Evolutionary conservation across 1,284 basidiomycete genomes (phyloP).

Genomic region (Hymenochaete sp.): DNA sequence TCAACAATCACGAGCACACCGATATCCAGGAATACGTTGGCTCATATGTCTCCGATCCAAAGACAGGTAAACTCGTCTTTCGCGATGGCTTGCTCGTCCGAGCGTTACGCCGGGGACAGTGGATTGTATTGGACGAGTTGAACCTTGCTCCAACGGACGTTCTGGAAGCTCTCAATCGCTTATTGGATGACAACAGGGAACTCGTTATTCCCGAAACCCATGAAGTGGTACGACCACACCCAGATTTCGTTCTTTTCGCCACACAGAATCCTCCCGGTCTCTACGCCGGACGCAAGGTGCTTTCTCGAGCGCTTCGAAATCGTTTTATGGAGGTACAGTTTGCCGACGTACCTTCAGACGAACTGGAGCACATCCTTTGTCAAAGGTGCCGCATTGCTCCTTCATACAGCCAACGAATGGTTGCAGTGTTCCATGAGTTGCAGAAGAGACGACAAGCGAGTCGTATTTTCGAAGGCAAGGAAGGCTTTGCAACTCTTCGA

Average conservation of each 20-base stretch:
- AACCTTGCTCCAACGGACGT: constrained; percentile 98
- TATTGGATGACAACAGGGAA: constrained; percentile 97
- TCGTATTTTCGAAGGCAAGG: constrained; percentile 95
- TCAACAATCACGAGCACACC: constrained; percentile 99
- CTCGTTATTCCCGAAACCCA: constrained; percentile 94
- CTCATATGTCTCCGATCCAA: constrained; percentile 89
- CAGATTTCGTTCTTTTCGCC: constrained; percentile 96
- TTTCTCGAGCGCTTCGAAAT: constrained; percentile 95
- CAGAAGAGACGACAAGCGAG: constrained; percentile 87
- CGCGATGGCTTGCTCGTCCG: constrained; percentile 92
- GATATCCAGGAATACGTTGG: constrained; percentile 99
- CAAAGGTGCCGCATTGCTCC: constrained; percentile 87
- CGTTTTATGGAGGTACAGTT: constrained; percentile 99
- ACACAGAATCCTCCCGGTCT: constrained; percentile 97
- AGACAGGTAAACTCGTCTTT: constrained; percentile 88
- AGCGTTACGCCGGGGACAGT: constrained; percentile 87
- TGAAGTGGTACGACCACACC: constrained; percentile 89
- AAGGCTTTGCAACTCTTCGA: constrained; percentile 93
- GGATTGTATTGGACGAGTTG: constrained; percentile 98
- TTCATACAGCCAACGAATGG: constrained; percentile 87
- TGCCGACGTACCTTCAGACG: constrained; percentile 90
- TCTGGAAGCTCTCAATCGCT: constrained; percentile 91
- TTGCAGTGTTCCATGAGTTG: constrained; percentile 87
- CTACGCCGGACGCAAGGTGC: constrained; percentile 93
- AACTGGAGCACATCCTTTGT: constrained; percentile 89